Conservation (phyloP, 345 rosid genomes). For the Melastoma malabathricum region DNA sequence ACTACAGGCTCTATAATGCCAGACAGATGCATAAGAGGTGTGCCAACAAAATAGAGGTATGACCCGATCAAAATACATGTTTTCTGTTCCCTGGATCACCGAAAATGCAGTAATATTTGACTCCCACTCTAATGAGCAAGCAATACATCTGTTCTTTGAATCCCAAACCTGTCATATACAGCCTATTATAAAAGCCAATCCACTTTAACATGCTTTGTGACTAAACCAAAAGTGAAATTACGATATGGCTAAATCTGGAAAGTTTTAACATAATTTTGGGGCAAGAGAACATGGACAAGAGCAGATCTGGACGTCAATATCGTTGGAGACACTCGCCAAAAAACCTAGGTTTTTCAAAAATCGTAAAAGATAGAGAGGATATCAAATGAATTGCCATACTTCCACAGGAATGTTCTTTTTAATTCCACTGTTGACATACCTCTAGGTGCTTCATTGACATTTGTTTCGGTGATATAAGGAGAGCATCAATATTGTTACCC, state of each 20-base stretch:
- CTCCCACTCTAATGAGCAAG: slow-evolving; percentile 52
- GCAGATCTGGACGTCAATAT: slow-evolving; percentile 66
- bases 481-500: slow-evolving; percentile 60
- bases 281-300: slow-evolving; percentile 1
- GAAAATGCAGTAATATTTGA: slow-evolving; percentile 73
- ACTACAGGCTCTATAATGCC: too few species aligned
- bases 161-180: slow-evolving; percentile 62
- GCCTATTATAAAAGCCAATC: slow-evolving; percentile 12
- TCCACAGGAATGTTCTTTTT: too few species aligned
- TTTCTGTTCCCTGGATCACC: slow-evolving; percentile 52
- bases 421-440: slow-evolving; percentile 23
- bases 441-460: slow-evolving; percentile 56
- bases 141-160: slow-evolving; percentile 42
- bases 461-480: slow-evolving; percentile 61
- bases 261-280: too few species aligned
- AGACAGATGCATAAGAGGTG: slow-evolving; percentile 7
- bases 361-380: slow-evolving; percentile 18
- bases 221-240: too few species aligned
- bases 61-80: slow-evolving; percentile 33
- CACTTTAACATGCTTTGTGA: neutral
- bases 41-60: slow-evolving; percentile 2
- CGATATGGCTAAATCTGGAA: too few species aligned
- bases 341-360: slow-evolving; percentile 71
- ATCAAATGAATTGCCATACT: neutral
- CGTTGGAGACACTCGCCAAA: slow-evolving; percentile 50